phyloP scores from a whole-genome alignment of 2,329 filamentous ascomycete species.

The Cladosporium sp. region DNA sequence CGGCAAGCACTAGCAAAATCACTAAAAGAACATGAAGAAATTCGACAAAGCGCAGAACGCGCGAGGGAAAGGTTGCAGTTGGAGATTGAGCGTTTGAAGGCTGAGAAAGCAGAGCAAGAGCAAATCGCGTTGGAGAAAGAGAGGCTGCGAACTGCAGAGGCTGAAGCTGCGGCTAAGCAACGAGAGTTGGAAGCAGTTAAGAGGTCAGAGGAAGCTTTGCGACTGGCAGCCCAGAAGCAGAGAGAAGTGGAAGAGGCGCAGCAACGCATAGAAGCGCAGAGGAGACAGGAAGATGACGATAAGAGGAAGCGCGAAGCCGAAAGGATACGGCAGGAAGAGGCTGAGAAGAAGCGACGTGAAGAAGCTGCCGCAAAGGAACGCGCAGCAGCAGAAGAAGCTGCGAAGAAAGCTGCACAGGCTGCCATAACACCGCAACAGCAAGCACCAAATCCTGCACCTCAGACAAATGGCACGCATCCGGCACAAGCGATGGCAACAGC shows the following conservation, averaged over 20 bases:
- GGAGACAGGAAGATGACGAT: constrained; percentile 24
- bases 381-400: constrained; percentile 25
- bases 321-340: constrained; percentile 23
- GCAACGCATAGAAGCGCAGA: constrained; percentile 22
- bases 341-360: constrained; percentile 18
- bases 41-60: constrained; percentile 54
- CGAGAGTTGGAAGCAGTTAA: constrained; percentile 20
- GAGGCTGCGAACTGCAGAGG: constrained; percentile 41
- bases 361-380: constrained; percentile 22
- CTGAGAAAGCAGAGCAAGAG: constrained; percentile 33
- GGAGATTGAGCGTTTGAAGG: constrained; percentile 36
- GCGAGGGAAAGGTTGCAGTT: constrained; percentile 48
- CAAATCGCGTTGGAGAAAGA: constrained; percentile 37
- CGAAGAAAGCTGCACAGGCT: constrained; percentile 12
- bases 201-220: constrained; percentile 20
- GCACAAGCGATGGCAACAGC: not conserved
- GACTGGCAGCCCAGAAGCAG: constrained; percentile 30
- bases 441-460: constrained; percentile 1
- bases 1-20: constrained; percentile 63
- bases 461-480: constrained; percentile 11
- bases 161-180: constrained; percentile 31
- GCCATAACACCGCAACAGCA: not conserved
- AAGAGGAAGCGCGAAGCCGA: constrained; percentile 24
- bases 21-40: constrained; percentile 61
- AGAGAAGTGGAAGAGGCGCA: constrained; percentile 22